Evolutionary conservation across 805 yeast species (phyloP).

Genomic region (Zygotorulaspora danielsina): DNA sequence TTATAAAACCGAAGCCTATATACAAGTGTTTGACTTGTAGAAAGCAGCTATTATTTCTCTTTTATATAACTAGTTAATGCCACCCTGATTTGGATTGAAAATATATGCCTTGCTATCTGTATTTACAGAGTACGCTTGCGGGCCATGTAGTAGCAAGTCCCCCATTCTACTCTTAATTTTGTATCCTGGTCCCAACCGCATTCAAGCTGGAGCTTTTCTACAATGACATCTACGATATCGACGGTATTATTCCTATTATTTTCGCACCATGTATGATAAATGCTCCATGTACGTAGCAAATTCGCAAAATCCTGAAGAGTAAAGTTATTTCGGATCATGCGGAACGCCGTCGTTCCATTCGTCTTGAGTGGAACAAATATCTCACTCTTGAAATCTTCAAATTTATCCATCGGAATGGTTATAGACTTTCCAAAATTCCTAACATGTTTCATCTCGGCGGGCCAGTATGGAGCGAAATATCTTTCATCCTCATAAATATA

Average conservation of each 20-base stretch:
- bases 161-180: constrained; percentile 47
- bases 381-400: constrained; percentile 39
- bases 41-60: no score
- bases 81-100: no score
- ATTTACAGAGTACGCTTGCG: constrained; percentile 24
- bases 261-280: constrained; percentile 55
- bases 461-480: constrained; percentile 34
- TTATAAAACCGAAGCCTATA: no score
- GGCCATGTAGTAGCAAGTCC: constrained; percentile 52
- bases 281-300: constrained; percentile 63
- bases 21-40: no score
- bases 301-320: constrained; percentile 44
- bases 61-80: no score
- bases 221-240: constrained; percentile 48
- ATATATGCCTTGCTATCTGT: no score
- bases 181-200: constrained; percentile 47
- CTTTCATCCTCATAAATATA: constrained; percentile 46
- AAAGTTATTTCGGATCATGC: constrained; percentile 41
- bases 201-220: constrained; percentile 40
- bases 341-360: constrained; percentile 29
- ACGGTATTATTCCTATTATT: constrained; percentile 37
- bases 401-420: constrained; percentile 43
- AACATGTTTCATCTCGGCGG: constrained; percentile 8
- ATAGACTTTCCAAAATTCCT: constrained; percentile 43
- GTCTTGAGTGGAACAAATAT: constrained; percentile 31